Evolutionary conservation across 441 rosid species (phyloP).

Genomic region (Adansonia grandidieri): DNA sequence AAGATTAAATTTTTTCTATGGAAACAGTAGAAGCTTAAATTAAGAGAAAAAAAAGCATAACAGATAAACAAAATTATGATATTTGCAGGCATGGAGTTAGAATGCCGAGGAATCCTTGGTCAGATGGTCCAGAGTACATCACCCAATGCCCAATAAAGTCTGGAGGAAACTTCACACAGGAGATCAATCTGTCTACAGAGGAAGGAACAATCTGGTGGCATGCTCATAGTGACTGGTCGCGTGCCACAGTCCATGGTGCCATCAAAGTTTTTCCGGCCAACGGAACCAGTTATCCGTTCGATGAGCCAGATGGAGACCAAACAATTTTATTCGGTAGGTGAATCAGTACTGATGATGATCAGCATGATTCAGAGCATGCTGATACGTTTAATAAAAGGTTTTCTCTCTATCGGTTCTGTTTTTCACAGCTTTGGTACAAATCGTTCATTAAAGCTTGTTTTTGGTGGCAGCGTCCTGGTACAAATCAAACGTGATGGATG

Average conservation of each 20-base stretch:
- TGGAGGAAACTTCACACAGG: neutral
- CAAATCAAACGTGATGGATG: conserved; percentile 36
- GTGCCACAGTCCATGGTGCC: neutral
- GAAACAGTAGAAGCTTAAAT: too few relatives aligned
- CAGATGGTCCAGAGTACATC: neutral
- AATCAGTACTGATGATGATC: neutral
- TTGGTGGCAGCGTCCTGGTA: conserved; percentile 52
- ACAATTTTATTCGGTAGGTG: neutral
- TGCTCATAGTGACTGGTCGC: conserved; percentile 5
- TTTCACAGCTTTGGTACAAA: neutral
- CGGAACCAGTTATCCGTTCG: neutral
- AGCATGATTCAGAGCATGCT: neutral
- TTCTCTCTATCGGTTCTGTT: neutral
- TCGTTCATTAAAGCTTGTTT: neutral
- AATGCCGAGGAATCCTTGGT: neutral
- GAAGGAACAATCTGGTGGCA: conserved; percentile 4
- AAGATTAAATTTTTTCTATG: too few relatives aligned
- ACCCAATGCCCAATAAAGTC: neutral
- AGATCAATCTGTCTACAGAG: neutral
- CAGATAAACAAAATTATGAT: too few relatives aligned
- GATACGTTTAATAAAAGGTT: neutral
- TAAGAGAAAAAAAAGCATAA: too few relatives aligned
- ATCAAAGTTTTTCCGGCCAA: neutral
- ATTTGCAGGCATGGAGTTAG: neutral
- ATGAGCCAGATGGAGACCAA: neutral